Conservation (phyloP, 495 filamentous ascomycete genomes). For the Xylaria longipes region DNA sequence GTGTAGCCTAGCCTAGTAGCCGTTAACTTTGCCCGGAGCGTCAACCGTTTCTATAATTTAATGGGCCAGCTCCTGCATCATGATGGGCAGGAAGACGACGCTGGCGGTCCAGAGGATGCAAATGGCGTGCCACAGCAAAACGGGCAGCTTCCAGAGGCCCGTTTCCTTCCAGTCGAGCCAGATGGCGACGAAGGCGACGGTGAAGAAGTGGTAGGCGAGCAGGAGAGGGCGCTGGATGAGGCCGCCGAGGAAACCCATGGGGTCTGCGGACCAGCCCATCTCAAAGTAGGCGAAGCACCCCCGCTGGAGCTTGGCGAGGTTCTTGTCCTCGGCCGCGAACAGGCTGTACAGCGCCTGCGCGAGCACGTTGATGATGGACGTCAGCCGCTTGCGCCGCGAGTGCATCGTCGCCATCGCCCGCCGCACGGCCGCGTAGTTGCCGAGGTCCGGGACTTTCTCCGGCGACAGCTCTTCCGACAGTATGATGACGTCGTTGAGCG, state of each 20-base stretch:
- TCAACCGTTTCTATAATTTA: neutral
- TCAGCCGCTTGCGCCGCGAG: slow-evolving; percentile 82
- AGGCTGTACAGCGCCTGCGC: slow-evolving; percentile 89
- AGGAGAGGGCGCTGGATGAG: slow-evolving; percentile 78
- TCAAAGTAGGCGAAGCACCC: slow-evolving; percentile 96
- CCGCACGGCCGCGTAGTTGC: slow-evolving; percentile 66
- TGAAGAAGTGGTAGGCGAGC: slow-evolving; percentile 92
- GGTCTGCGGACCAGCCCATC: slow-evolving; percentile 75
- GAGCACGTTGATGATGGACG: slow-evolving; percentile 92
- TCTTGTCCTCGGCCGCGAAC: slow-evolving; percentile 83
- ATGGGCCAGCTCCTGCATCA: slow-evolving; percentile 64
- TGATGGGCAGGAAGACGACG: slow-evolving; percentile 85
- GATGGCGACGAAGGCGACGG: slow-evolving; percentile 86
- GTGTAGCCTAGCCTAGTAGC: neutral
- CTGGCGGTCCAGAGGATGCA: slow-evolving; percentile 87
- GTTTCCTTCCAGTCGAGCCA: slow-evolving; percentile 70
- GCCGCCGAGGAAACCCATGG: slow-evolving; percentile 82
- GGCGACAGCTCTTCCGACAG: slow-evolving; percentile 75
- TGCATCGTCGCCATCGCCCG: slow-evolving; percentile 79
- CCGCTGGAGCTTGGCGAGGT: slow-evolving; percentile 80
- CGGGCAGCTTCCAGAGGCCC: slow-evolving; percentile 64
- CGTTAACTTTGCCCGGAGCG: neutral
- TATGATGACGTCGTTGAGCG: slow-evolving; percentile 83
- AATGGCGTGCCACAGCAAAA: slow-evolving; percentile 64
- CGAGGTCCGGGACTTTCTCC: slow-evolving; percentile 68